Evolutionary conservation across 371 early-diverging fungal genomes (phyloP), one percentile per base, ranked within the genome.

Genomic region (Rhizopus stolonifer): DNA sequence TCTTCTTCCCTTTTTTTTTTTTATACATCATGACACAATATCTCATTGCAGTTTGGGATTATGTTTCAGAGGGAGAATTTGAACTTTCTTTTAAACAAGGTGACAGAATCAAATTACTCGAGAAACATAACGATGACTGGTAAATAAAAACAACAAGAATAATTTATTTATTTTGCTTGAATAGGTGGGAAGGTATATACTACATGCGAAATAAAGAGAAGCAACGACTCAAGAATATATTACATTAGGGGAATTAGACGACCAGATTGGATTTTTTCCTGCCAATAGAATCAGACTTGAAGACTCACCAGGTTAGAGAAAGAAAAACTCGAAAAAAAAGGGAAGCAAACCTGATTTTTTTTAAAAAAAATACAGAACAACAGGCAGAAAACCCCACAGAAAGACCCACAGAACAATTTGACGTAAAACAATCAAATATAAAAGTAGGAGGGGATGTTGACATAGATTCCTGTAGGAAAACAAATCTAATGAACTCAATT

Each of bases 121-220:
- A 77, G 39, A 72, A 70, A 42, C 77, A 77, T 39, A 77, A 77
- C 48, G 77, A 77, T 45, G 77, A 77, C 52, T 77, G 77, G 77
- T 75, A 68, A 58, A 9, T 26, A 18, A 22, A 10, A 21, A 14
- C n/a, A 5, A 4, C 4, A 15, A 2, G 29, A 24, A 13, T 8
- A 9, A 34, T 19, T 39, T 25, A 26, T 17, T 18, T n/a, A 22
- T 14, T 54, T 19, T 42, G n/a, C n/a, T 18, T 14, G 18, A 13
- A 33, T 60, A 76, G 76, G 76, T 77, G 77, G 77, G 77, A 77
- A 70, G 77, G 77, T 77, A 52, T n/a, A n/a, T n/a, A n/a, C 31
- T 4, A 29, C 31, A 29, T 10, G 10, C 31, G 10, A 2, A 42
- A 21, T 15, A 11, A 21, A 19, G 19, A n/a, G 17, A 21, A 8